Evolutionary conservation across 2,329 filamentous ascomycete genomes (phyloP), one percentile per base, ranked within the genome.

Genomic region (Aspergillus ibericus): DNA sequence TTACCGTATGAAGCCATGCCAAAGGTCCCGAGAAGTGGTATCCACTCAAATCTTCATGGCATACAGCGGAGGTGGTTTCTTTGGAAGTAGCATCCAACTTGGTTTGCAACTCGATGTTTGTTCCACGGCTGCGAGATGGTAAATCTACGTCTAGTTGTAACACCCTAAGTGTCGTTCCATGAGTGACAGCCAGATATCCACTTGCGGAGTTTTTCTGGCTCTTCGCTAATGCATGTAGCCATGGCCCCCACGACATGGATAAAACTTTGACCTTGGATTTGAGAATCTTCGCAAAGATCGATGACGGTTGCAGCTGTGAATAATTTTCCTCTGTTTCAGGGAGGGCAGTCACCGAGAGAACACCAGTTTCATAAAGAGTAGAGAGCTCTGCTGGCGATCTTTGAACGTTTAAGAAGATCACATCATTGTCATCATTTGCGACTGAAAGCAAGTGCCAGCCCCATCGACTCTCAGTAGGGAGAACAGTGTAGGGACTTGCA

Each of bases 341-440:
- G 0, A 76, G 13, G 8, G 65, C 56, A 29, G 62, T 61, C 22
- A 66, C 49, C 5, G 67, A 63, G 10, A 76, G 20, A 6, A 73
- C 68, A 5, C 72, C 66, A 2, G 72, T 56, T 6, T 36, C 27
- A 22, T 61, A 55, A 38, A 70, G 70, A 12, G 46, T 34, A 18
- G 36, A 47, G n/a, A 54, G 44, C 2, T 53, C 42, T n/a, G 47
- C 35, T 27, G 40, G 8, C 34, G 60, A 50, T 20, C 68, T 63
- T 20, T 59, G 63, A 2, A 74, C 58, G 5, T 60, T 68, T 15
- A 78, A 51, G 1, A 77, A 38, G 36, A 72, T 65, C 20, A 77
- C 57, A 58, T 78, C 75, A 58, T 75, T 72, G 20, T 66, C 64
- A 63, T 80, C 77, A 55, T 77, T 79, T 1, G 72, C 69, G 1